Evolutionary conservation across 805 yeast genomes (phyloP), one percentile per base, ranked within the genome.

Genomic region (Cyberlindnera suaveolens): DNA sequence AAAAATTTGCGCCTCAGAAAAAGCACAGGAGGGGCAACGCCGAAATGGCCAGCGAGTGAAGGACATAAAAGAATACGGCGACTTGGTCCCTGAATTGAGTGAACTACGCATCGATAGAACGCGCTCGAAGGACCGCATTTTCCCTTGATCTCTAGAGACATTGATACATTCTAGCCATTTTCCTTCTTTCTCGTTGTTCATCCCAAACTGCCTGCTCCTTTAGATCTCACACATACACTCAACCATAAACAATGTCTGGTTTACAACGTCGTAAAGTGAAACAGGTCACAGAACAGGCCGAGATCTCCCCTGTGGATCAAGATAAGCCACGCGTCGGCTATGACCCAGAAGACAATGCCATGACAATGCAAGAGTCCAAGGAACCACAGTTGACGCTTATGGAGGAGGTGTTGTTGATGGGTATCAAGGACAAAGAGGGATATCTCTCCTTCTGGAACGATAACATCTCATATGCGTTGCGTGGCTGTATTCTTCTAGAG

Each of bases 381-480:
- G 63, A 70, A 26, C 99, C 99, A 1, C 69, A 79, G 35, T 71
- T 93, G 52, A 93, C 99, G 1, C 68, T 93, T 52, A 89, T 93
- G 96, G 99, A 93, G 65, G 99, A 93, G 65, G 96, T 93, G 6
- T 70, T 93, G 51, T 73, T 93, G 49, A 76, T 93, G 70, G 99
- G 99, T 5, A 74, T 93, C 51, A 90, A 91, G 60, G 98, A 93
- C 65, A 85, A 85, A 55, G 98, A 93, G 65, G 99, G 99, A 11
- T 89, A 91, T 63, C 71, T 93, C 36, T 88, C 96, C 26, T 93
- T 93, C 66, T 93, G 99, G 99, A 93, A 93, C 62, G 99, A 93
- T 65, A 90, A 88, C 65, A 90, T 93, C 42, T 88, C 97, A 19
- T 93, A 93, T 67, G 96, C 97, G 1, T 73, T 93, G 46, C 80